Evolutionary conservation across 768 basidiomycete genomes (phyloP).

Genomic region (Amanita muscaria): DNA sequence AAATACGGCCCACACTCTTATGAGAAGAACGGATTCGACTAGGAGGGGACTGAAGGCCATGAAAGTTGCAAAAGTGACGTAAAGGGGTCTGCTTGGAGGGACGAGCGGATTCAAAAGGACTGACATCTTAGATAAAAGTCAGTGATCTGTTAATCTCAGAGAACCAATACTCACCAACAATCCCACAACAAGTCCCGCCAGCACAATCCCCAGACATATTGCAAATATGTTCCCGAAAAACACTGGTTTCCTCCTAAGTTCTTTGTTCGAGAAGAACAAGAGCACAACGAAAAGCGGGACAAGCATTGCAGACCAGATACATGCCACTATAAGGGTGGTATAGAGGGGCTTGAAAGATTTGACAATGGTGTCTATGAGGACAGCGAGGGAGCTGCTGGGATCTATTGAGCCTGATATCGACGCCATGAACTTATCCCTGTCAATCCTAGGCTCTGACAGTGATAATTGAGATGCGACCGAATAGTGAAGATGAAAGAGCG

Average conservation of each 20-base stretch:
- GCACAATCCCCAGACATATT: constrained; percentile 14
- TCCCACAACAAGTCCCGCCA: not conserved
- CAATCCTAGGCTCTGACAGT: no score
- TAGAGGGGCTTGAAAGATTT: constrained; percentile 1
- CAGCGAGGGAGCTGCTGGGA: not conserved
- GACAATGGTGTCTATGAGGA: not conserved
- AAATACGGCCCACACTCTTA: constrained; percentile 16
- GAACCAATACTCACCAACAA: constrained; percentile 10
- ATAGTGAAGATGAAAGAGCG: no score
- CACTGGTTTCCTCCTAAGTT: constrained; percentile 12
- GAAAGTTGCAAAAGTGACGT: constrained; percentile 9
- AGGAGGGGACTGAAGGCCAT: constrained; percentile 11
- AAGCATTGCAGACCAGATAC: constrained; percentile 8
- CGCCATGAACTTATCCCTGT: no score
- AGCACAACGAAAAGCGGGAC: constrained; percentile 15
- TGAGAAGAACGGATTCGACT: constrained; percentile 19
- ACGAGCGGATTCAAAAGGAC: constrained; percentile 1
- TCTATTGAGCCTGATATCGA: not conserved
- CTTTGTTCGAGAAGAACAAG: constrained; percentile 15
- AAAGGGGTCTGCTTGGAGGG: not conserved
- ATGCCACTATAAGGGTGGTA: constrained; percentile 3
- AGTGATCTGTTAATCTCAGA: constrained; percentile 1
- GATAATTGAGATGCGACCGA: no score
- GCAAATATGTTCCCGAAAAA: constrained; percentile 17
- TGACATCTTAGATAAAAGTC: not conserved